Conservation (phyloP, 2,329 filamentous ascomycete genomes). For the Salinomyces thailandicus region DNA sequence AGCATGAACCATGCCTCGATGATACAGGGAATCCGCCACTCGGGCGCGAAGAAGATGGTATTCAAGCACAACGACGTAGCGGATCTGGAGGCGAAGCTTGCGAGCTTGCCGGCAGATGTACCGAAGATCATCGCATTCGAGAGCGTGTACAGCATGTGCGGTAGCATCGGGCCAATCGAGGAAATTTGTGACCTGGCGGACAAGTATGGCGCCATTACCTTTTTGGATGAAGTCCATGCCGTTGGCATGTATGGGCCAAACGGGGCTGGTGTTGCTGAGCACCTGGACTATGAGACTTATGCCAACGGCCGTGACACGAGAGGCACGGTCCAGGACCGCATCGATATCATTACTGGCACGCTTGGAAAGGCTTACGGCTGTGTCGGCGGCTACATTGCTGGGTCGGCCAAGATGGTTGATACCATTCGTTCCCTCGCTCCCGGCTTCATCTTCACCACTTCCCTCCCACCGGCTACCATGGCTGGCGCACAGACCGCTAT, state of each 20-base stretch:
- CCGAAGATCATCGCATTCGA: constrained; percentile 99
- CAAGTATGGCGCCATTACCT: constrained; percentile 95
- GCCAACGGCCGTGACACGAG: constrained; percentile 60
- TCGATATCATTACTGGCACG: constrained; percentile 96
- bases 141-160: constrained; percentile 99
- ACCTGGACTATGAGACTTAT: constrained; percentile 88
- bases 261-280: constrained; percentile 91
- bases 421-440: constrained; percentile 88
- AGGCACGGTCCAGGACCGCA: constrained; percentile 86
- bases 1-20: constrained; percentile 97
- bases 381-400: constrained; percentile 95
- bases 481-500: constrained; percentile 85
- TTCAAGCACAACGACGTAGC: constrained; percentile 98
- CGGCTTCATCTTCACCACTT: constrained; percentile 98
- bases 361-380: constrained; percentile 96
- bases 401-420: constrained; percentile 75
- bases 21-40: constrained; percentile 98
- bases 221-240: constrained; percentile 95
- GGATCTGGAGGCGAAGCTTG: constrained; percentile 85
- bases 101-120: constrained; percentile 68
- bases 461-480: constrained; percentile 92
- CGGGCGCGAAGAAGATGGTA: constrained; percentile 90
- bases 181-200: constrained; percentile 92
- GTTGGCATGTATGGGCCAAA: constrained; percentile 98
- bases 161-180: constrained; percentile 90